phyloP scores from a whole-genome alignment of 805 yeast species.

The Sugiyamaella valdiviana region DNA sequence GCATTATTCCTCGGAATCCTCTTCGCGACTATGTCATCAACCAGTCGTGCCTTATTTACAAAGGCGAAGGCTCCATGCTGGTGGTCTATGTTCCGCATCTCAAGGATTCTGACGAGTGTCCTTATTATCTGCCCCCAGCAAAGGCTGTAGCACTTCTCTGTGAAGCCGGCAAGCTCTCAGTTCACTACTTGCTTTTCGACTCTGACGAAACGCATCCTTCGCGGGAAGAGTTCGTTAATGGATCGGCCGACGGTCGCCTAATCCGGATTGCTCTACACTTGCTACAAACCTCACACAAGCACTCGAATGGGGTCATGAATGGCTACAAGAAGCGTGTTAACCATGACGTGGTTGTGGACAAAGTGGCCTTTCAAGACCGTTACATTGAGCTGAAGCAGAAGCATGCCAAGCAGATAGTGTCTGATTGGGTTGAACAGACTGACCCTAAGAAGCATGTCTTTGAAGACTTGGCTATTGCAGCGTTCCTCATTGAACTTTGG shows the following conservation, averaged over 20 bases:
- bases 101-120: slow-evolving; percentile 49
- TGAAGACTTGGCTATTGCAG: slow-evolving; percentile 94
- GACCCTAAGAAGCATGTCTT: slow-evolving; percentile 95
- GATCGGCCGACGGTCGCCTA: slow-evolving; percentile 44
- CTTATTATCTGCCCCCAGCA: slow-evolving; percentile 86
- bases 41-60: slow-evolving; percentile 67
- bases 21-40: slow-evolving; percentile 74
- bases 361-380: slow-evolving; percentile 73
- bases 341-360: slow-evolving; percentile 81
- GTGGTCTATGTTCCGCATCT: slow-evolving; percentile 80
- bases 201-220: not conserved
- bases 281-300: slow-evolving; percentile 72
- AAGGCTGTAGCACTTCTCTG: slow-evolving; percentile 67
- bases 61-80: slow-evolving; percentile 34
- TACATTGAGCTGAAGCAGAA: slow-evolving; percentile 76
- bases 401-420: slow-evolving; percentile 68
- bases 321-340: slow-evolving; percentile 86
- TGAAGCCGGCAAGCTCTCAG: slow-evolving; percentile 44
- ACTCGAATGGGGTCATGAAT: slow-evolving; percentile 71
- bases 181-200: slow-evolving; percentile 61
- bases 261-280: slow-evolving; percentile 77
- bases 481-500: slow-evolving; percentile 89
- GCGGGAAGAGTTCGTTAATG: not conserved
- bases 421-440: slow-evolving; percentile 86
- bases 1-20: slow-evolving; percentile 89